phyloP scores from a whole-genome alignment of 2,329 filamentous ascomycete genomes.

The Clonostachys byssicola region DNA sequence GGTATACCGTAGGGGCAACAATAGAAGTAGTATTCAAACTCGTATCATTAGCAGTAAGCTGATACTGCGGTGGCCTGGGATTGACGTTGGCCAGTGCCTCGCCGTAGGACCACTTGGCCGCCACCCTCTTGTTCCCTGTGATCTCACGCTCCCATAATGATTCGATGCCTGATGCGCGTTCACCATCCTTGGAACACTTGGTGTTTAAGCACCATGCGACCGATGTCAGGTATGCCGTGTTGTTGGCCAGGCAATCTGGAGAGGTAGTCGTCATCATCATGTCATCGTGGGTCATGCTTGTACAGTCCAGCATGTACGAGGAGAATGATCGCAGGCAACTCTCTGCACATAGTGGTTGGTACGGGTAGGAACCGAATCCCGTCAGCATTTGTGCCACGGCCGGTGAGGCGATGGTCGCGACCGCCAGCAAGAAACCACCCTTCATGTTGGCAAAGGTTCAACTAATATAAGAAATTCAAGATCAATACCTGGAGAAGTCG shows the following conservation, averaged over 20 bases:
- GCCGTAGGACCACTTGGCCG: slow-evolving; percentile 1
- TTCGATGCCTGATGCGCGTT: slow-evolving; percentile 1
- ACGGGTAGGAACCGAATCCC: no score
- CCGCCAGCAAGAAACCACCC: no score
- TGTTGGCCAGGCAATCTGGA: slow-evolving; percentile 3
- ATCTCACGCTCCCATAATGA: background rate
- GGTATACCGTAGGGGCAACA: no score
- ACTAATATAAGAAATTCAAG: no score
- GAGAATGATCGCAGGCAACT: no score
- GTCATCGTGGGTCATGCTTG: no score
- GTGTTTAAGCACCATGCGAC: slow-evolving; percentile 5
- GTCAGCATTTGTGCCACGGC: no score
- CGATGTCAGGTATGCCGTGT: slow-evolving; percentile 2
- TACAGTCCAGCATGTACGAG: no score
- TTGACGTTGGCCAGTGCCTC: slow-evolving; percentile 1
- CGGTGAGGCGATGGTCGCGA: no score
- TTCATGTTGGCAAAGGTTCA: no score
- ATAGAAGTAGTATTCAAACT: background rate
- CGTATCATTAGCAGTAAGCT: background rate
- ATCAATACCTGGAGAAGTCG: no score
- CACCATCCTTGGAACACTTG: slow-evolving; percentile 1
- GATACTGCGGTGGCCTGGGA: background rate
- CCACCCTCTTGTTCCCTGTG: background rate
- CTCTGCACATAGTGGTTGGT: no score
- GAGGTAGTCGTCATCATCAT: slow-evolving; percentile 1